Base-by-base conservation (phyloP, 1,284 basidiomycete species). In the Erythrobasidium hasegawianum region DNA sequence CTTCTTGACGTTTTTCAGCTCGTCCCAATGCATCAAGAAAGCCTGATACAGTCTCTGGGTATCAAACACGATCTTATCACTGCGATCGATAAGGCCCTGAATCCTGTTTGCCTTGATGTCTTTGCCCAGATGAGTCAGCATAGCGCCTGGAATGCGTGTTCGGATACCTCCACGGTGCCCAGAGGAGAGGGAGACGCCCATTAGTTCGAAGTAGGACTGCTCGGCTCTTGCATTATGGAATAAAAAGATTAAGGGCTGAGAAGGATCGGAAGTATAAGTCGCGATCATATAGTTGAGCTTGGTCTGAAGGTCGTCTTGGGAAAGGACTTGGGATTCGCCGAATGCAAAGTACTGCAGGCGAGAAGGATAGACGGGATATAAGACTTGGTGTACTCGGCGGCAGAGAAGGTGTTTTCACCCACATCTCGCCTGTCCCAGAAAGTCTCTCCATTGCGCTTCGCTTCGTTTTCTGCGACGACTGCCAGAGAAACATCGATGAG, bases 181-280 rank as follows among this genome's bases (percentile, higher is more conserved):
- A 33, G 33, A 33, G 1, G 47, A 39, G 3, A 50, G 40, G 26
- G 45, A 40, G 45, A 65, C 52, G 14, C 49, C 49, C 62, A 65
- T 65, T 2, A 58, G 27, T 22, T 57, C 38, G 20, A 65, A 65
- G n/a, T 65, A 65, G n/a, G 33, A 40, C 45, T 38, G 57, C n/a
- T 65, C 62, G 10, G 62, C 62, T 1, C 45, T 24, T n/a, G 62
- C 62, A 40, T 58, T 57, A 45, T 65, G 62, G 22, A 65, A 65
- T 5, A 65, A 55, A 14, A 65, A 39, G 47, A 65, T 33, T 0
- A 65, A 14, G 0, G 62, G 62, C 27, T 65, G 62, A 10, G 27
- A 50, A 22, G 39, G 10, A 27, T 38, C 43, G 1, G 41, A 14
- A 27, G 55, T 43, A 1, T 57, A 55, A 27, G n/a, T 49, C 7